A percentile compares a stretch with the other conserved stretches of the same genome.
These are phyloP conservation scores for Dovyalis caffra DNA, from an alignment of 345 rosid genomes.

Conservation along the genomic window DNA sequence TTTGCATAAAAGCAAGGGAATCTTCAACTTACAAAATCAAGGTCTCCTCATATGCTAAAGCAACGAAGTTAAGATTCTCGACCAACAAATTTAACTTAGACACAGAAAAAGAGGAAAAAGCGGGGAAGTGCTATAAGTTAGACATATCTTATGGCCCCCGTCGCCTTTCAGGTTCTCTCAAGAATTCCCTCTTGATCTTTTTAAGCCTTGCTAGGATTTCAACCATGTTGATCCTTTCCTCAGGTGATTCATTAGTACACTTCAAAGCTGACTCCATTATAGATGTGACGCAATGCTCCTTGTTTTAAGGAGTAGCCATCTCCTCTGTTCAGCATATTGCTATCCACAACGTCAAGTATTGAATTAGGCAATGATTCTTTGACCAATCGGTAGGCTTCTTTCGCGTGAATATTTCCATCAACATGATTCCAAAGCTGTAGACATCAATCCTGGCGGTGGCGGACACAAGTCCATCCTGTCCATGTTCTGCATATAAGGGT, in stretches of 20 bases:
- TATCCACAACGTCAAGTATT: not conserved
- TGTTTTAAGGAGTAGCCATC: not conserved
- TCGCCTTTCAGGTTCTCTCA: not conserved
- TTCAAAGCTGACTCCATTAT: not conserved
- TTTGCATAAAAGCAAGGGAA: no score
- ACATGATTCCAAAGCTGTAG: slow-evolving; percentile 1
- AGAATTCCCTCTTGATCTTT: not conserved
- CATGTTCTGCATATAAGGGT: not conserved
- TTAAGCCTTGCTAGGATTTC: slow-evolving; percentile 6
- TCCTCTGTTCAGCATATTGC: not conserved
- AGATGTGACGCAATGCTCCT: not conserved
- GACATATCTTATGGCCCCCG: not conserved
- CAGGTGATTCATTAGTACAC: slow-evolving; percentile 4
- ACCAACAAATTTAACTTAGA: not conserved
- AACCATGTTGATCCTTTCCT: slow-evolving; percentile 9
- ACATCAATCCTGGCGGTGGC: not conserved
- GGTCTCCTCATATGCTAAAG: no score
- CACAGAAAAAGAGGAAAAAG: not conserved
- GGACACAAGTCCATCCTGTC: not conserved
- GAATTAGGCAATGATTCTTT: not conserved
- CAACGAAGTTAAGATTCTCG: not conserved
- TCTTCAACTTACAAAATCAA: no score
- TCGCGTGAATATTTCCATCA: not conserved
- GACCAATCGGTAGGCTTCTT: not conserved
- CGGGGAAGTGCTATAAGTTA: not conserved